Conservation (phyloP, 306 rosid species). For the Corylus americana region DNA sequence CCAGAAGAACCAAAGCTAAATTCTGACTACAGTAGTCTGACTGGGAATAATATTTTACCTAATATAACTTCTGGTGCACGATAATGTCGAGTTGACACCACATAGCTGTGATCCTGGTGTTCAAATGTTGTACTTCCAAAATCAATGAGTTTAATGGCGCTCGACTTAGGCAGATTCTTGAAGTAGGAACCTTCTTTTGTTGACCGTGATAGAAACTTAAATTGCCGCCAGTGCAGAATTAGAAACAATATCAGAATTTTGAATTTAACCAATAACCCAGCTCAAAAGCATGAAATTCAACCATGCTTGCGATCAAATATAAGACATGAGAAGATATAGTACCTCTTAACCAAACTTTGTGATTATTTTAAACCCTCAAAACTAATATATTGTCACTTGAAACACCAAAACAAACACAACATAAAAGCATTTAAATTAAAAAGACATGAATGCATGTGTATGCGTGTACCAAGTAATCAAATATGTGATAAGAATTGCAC, state of each 20-base stretch:
- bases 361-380: background rate
- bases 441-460: background rate
- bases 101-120: slow-evolving; percentile 77
- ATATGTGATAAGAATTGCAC: background rate
- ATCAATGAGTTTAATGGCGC: slow-evolving; percentile 82
- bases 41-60: slow-evolving; percentile 44
- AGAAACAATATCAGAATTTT: slow-evolving; percentile 17
- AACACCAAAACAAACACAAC: background rate
- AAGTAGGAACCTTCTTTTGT: slow-evolving; percentile 69
- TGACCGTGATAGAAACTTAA: slow-evolving; percentile 58
- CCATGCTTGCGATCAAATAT: slow-evolving; percentile 11
- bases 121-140: slow-evolving; percentile 84
- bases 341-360: background rate
- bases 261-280: slow-evolving; percentile 8
- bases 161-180: slow-evolving; percentile 76
- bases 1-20: background rate
- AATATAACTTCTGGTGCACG: slow-evolving; percentile 83
- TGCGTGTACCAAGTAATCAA: background rate
- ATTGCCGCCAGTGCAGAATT: slow-evolving; percentile 17
- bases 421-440: background rate
- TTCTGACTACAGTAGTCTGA: slow-evolving; percentile 6
- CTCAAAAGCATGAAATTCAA: slow-evolving; percentile 6
- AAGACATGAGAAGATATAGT: background rate
- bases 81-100: slow-evolving; percentile 86
- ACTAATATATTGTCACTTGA: background rate